phyloP scores from a whole-genome alignment of 1,284 basidiomycete genomes.

The Farysia itapuensis region DNA sequence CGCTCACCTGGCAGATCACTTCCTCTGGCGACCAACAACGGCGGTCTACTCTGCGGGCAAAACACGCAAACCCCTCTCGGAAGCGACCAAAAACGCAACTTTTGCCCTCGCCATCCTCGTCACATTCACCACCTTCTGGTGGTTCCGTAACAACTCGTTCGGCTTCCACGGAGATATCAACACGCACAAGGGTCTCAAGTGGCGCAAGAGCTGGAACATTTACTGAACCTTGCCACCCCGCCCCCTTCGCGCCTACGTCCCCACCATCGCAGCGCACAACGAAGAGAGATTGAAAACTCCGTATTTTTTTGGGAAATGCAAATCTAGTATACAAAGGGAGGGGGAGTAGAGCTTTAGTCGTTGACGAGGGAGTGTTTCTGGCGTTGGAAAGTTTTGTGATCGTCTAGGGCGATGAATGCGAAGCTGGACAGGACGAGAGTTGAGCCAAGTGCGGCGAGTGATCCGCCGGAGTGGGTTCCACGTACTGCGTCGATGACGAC shows the following conservation, averaged over 20 bases:
- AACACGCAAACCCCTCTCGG: slow-evolving; percentile 61
- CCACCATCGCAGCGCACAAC: no score
- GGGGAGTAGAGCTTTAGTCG: no score
- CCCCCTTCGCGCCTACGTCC: no score
- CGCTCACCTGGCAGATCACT: slow-evolving; percentile 86
- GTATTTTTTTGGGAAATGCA: no score
- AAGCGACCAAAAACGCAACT: slow-evolving; percentile 70
- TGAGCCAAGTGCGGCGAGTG: slow-evolving; percentile 38
- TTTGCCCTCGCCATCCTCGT: slow-evolving; percentile 69
- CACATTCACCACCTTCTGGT: slow-evolving; percentile 84
- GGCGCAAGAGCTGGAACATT: slow-evolving; percentile 59
- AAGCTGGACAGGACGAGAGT: slow-evolving; percentile 47
- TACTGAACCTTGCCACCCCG: no score
- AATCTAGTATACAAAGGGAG: no score
- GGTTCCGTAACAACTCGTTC: slow-evolving; percentile 85
- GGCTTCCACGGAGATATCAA: slow-evolving; percentile 83
- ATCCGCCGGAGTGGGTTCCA: slow-evolving; percentile 57
- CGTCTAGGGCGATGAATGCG: slow-evolving; percentile 31
- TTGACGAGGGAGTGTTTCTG: no score
- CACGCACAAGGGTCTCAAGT: slow-evolving; percentile 44
- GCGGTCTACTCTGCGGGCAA: slow-evolving; percentile 43
- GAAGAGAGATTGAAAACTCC: no score
- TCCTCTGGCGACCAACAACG: slow-evolving; percentile 63
- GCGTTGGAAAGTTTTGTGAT: slow-evolving; percentile 11
- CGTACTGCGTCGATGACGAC: slow-evolving; percentile 77